These are phyloP conservation scores for Stagonosporopsis cucurbitacearum DNA, from an alignment of 2,329 filamentous ascomycete species.

Conservation along the genomic window DNA sequence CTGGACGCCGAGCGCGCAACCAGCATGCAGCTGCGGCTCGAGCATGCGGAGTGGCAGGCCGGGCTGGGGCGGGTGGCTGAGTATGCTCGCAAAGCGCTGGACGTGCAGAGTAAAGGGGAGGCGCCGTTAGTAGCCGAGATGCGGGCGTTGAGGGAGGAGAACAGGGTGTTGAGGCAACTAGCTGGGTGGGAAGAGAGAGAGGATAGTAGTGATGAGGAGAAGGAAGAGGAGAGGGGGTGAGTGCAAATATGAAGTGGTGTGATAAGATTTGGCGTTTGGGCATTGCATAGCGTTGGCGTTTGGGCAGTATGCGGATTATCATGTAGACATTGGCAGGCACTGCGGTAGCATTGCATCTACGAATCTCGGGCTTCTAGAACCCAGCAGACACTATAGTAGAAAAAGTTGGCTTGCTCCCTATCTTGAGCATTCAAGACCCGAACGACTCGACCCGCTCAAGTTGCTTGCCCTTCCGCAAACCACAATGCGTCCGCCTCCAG, in stretches of 20 bases:
- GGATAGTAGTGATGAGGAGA: slow-evolving; percentile 51
- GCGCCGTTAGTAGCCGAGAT: slow-evolving; percentile 48
- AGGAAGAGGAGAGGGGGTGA: slow-evolving; percentile 18
- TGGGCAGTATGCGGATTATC: not conserved
- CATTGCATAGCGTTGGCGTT: slow-evolving; percentile 36
- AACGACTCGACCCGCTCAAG: not conserved
- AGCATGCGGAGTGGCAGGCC: slow-evolving; percentile 58
- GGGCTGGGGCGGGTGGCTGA: slow-evolving; percentile 53
- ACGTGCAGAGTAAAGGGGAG: slow-evolving; percentile 47
- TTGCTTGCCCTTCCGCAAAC: not conserved
- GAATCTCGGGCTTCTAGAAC: not conserved
- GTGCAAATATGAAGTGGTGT: not conserved
- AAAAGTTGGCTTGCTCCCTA: not conserved
- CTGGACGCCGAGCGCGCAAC: slow-evolving; percentile 53
- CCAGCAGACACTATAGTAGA: not conserved
- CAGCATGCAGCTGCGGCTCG: slow-evolving; percentile 54
- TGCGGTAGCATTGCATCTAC: not conserved
- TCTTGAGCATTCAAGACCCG: not conserved
- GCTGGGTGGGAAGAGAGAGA: slow-evolving; percentile 54
- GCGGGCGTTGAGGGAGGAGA: slow-evolving; percentile 56
- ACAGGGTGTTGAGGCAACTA: slow-evolving; percentile 53
- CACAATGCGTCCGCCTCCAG: not conserved
- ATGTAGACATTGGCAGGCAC: not conserved
- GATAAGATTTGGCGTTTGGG: not conserved
- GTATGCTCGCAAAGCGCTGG: slow-evolving; percentile 50